A percentile compares a stretch with the other conserved stretches of the same genome.
These are phyloP conservation scores for Cordyceps militaris DNA, from an alignment of 2,329 filamentous ascomycete genomes.

Conservation along the genomic window DNA sequence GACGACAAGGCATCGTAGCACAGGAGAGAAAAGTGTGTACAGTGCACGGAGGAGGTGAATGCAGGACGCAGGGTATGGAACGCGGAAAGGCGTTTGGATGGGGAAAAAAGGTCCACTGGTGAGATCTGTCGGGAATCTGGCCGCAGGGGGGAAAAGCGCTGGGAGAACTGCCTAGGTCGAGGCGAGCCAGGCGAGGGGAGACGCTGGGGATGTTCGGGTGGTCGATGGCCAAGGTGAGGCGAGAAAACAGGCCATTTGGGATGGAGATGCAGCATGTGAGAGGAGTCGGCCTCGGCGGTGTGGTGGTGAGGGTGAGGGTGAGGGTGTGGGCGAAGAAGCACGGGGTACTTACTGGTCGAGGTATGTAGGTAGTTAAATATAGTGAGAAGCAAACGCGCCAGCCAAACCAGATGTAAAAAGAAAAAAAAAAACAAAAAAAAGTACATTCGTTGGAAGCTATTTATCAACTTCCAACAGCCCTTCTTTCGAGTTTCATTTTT, in stretches of 20 bases:
- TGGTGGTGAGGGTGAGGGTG: not conserved
- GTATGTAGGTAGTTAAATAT: no score
- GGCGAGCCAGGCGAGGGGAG: not conserved
- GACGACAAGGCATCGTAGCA: not conserved
- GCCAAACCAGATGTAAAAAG: no score
- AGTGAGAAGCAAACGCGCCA: no score
- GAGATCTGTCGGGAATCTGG: not conserved
- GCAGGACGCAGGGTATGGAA: not conserved
- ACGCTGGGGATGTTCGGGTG: not conserved
- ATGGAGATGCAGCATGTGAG: conserved; percentile 3
- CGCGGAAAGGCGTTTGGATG: not conserved
- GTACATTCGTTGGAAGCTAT: no score
- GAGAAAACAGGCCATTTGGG: conserved; percentile 4
- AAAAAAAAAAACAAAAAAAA: no score
- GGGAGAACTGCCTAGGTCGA: not conserved
- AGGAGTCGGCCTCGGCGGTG: not conserved
- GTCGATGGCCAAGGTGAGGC: not conserved
- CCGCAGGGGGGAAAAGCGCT: not conserved
- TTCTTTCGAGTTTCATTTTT: no score
- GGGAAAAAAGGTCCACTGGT: not conserved
- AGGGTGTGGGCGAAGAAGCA: not conserved
- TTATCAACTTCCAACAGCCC: no score
- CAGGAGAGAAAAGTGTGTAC: not conserved
- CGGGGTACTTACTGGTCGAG: no score
- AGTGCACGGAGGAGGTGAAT: not conserved